Evolutionary conservation across 768 basidiomycete genomes (phyloP).

Genomic region (Auricularia cornea): DNA sequence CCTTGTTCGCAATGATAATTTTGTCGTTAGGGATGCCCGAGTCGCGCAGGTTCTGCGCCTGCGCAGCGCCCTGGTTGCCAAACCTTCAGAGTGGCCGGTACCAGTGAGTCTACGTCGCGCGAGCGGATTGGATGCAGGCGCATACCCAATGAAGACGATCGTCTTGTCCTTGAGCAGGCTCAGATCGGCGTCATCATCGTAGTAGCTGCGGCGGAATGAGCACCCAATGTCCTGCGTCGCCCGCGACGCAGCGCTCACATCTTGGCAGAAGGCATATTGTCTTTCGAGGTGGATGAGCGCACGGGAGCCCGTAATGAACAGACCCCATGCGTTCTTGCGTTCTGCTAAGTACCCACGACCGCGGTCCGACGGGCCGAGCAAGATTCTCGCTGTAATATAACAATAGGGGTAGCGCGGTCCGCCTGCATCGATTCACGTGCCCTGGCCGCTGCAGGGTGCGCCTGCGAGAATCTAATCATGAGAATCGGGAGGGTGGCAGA

Average conservation of each 20-base stretch:
- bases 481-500: too few relatives aligned
- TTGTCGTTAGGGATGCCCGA: slow-evolving; percentile 53
- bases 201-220: slow-evolving; percentile 32
- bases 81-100: slow-evolving; percentile 30
- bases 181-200: slow-evolving; percentile 55
- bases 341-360: background rate
- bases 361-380: slow-evolving; percentile 1
- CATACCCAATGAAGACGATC: slow-evolving; percentile 54
- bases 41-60: slow-evolving; percentile 59
- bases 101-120: background rate
- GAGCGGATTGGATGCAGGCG: background rate
- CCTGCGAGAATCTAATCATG: too few relatives aligned
- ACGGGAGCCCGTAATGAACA: background rate
- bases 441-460: too few relatives aligned
- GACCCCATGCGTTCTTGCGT: too few relatives aligned
- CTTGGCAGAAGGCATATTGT: slow-evolving; percentile 36
- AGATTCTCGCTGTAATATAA: background rate
- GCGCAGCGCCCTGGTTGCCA: slow-evolving; percentile 59
- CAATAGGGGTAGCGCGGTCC: background rate
- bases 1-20: slow-evolving; percentile 50
- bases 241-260: slow-evolving; percentile 33
- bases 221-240: background rate
- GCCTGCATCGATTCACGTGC: too few relatives aligned
- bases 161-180: slow-evolving; percentile 37
- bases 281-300: slow-evolving; percentile 4